Evolutionary conservation across 768 basidiomycete species (phyloP).

Genomic region (Phanerodontia chrysosporium): DNA sequence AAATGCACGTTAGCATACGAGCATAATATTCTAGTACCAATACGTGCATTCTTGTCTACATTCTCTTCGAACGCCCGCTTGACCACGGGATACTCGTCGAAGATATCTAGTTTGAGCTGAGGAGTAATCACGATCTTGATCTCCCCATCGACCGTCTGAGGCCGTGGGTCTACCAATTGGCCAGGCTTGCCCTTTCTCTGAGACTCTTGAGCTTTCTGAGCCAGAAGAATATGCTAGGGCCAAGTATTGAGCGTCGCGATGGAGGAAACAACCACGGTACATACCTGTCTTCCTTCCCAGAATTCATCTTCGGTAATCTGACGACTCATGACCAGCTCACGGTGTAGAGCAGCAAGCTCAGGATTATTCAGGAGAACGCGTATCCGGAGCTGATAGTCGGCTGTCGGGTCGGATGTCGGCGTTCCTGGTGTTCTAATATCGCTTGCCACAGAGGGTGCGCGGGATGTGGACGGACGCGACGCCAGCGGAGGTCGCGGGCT

Average conservation of each 20-base stretch:
- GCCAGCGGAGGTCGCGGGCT: conserved; percentile 26
- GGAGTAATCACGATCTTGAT: conserved; percentile 88
- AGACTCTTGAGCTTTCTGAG: conserved; percentile 67
- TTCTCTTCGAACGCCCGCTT: conserved; percentile 90
- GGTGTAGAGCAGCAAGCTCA: conserved; percentile 77
- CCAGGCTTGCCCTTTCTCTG: conserved; percentile 82
- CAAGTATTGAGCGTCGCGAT: conserved; percentile 22
- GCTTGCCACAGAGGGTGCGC: conserved; percentile 61
- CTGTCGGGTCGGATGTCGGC: conserved; percentile 56
- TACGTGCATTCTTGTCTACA: conserved; percentile 74
- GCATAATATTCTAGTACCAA: not conserved
- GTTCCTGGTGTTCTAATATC: conserved; percentile 43
- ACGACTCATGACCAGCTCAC: conserved; percentile 79
- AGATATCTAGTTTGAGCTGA: conserved; percentile 91
- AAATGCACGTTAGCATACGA: not conserved
- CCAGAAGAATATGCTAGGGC: conserved; percentile 65
- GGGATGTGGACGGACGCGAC: conserved; percentile 49
- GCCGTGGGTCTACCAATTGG: conserved; percentile 83
- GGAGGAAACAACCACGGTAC: conserved; percentile 17
- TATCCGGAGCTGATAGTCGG: conserved; percentile 72
- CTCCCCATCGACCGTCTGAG: conserved; percentile 82
- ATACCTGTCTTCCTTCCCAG: conserved; percentile 96
- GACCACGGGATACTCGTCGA: conserved; percentile 96
- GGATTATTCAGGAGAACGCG: conserved; percentile 74
- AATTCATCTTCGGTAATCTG: conserved; percentile 92